Percentiles rank a stretch among this genome's conserved stretches.
Evolutionary conservation across 148 eudicot genomes (phyloP).

Genomic region (Rhododendron griersonianum): DNA sequence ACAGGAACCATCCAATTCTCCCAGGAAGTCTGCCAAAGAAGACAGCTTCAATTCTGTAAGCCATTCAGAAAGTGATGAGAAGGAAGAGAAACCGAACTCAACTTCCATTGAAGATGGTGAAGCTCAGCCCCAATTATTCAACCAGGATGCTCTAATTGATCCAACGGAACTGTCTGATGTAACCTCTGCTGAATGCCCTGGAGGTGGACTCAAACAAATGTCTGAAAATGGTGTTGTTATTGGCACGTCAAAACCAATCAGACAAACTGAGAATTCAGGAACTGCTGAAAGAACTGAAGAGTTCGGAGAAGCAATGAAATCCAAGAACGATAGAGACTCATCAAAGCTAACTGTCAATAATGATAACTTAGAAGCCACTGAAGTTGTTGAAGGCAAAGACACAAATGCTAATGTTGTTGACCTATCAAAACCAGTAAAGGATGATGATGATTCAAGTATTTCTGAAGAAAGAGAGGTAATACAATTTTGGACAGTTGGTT

Average conservation of each 20-base stretch:
- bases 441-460: not conserved
- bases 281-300: not conserved
- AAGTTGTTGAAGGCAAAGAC: constrained; percentile 5
- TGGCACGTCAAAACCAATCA: not conserved
- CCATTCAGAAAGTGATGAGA: not conserved
- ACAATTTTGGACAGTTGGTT: not conserved
- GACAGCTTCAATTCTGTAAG: not conserved
- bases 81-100: not conserved
- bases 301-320: not conserved
- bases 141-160: not conserved
- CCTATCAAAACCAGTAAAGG: not conserved
- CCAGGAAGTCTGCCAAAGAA: not conserved
- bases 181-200: not conserved
- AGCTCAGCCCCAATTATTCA: not conserved
- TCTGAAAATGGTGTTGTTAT: not conserved
- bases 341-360: not conserved
- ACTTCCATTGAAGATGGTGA: not conserved
- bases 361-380: not conserved
- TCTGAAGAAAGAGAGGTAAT: constrained; percentile 6
- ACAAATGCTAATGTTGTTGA: not conserved
- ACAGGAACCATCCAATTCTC: not conserved
- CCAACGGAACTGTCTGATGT: not conserved
- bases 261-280: not conserved
- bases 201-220: not conserved
- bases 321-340: not conserved